Percentiles rank a stretch among this genome's conserved stretches.
phyloP scores from a whole-genome alignment of 2,329 filamentous ascomycete genomes.

The Claviceps humidiphila region DNA sequence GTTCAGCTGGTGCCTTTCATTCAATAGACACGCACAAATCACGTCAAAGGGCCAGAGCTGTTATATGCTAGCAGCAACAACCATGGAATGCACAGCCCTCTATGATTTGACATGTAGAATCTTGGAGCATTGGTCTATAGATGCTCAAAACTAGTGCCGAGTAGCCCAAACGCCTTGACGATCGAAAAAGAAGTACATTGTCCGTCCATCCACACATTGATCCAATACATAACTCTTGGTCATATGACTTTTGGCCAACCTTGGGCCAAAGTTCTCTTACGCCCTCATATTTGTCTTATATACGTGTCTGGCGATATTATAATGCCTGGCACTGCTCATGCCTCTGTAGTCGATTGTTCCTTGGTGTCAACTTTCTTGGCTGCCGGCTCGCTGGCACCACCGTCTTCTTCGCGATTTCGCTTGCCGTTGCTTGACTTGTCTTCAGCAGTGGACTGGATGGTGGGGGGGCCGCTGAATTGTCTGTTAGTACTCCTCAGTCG shows the following conservation, averaged over 20 bases:
- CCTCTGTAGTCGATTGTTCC: constrained; percentile 16
- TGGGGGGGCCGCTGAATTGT: constrained; percentile 16
- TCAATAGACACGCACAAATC: too few relatives aligned
- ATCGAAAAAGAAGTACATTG: background rate
- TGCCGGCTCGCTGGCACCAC: constrained; percentile 28
- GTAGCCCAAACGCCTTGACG: constrained; percentile 1
- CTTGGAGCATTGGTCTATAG: background rate
- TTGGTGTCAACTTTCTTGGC: constrained; percentile 52
- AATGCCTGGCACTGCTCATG: background rate
- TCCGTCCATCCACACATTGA: background rate
- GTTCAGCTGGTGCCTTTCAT: too few relatives aligned
- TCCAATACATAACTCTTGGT: background rate
- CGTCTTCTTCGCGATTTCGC: constrained; percentile 41
- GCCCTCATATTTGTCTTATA: background rate
- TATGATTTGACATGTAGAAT: background rate
- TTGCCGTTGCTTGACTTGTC: constrained; percentile 31
- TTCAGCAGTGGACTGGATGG: constrained; percentile 32
- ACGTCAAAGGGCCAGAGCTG: too few relatives aligned
- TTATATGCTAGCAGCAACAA: background rate
- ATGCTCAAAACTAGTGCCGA: constrained; percentile 1
- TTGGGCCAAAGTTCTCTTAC: background rate
- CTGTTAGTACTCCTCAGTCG: constrained; percentile 7
- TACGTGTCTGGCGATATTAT: background rate
- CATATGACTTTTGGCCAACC: background rate
- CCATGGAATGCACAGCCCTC: too few relatives aligned